phyloP scores from a whole-genome alignment of 306 rosid species.

The Crotalaria pallida region DNA sequence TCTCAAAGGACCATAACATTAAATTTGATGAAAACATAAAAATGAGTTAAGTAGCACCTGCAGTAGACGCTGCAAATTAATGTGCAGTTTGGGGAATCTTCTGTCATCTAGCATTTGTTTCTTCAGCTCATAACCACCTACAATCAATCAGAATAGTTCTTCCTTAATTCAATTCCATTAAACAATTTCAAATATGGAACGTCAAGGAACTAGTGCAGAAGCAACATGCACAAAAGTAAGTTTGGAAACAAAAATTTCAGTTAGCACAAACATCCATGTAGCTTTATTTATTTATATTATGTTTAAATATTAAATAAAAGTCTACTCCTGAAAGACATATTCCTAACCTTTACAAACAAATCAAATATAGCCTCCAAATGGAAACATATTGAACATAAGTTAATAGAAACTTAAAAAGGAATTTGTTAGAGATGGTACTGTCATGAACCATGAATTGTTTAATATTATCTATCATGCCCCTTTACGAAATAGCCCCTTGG shows the following conservation, averaged over 20 bases:
- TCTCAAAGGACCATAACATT: not conserved
- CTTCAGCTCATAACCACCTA: slow-evolving; percentile 82
- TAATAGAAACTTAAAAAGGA: not conserved
- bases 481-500: too few species aligned
- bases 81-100: slow-evolving; percentile 93
- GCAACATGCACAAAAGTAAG: slow-evolving; percentile 5
- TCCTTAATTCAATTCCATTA: not conserved
- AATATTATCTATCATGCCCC: too few species aligned
- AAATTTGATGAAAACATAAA: not conserved
- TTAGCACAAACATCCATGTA: not conserved
- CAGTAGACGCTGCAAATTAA: slow-evolving; percentile 86
- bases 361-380: not conserved
- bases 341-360: not conserved
- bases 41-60: slow-evolving; percentile 54
- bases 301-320: not conserved
- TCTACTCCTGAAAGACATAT: not conserved
- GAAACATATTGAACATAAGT: not conserved
- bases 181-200: not conserved
- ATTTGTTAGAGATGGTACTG: slow-evolving; percentile 2
- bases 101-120: slow-evolving; percentile 97
- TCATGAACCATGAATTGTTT: too few species aligned
- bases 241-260: slow-evolving; percentile 3
- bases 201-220: not conserved
- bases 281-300: not conserved
- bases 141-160: slow-evolving; percentile 18